Percentiles rank a stretch among this genome's conserved stretches.
Evolutionary conservation across 441 rosid genomes (phyloP).

Genomic region (Syzygium syzygioides): DNA sequence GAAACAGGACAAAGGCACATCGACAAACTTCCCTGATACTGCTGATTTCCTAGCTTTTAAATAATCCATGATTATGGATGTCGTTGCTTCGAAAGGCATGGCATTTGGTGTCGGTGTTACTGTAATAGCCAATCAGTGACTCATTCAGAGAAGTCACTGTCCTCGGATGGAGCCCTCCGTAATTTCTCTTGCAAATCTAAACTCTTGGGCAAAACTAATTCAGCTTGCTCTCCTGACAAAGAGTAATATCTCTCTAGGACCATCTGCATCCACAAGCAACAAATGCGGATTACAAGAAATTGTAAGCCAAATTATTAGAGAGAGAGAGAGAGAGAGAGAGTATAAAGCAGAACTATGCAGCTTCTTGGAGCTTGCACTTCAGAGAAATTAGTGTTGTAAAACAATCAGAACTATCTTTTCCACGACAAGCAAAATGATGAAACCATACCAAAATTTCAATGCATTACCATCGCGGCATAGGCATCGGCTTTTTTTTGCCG

Average conservation of each 20-base stretch:
- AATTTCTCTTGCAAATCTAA: conserved; percentile 66
- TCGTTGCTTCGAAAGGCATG: neutral
- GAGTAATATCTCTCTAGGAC: conserved; percentile 73
- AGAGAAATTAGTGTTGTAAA: neutral
- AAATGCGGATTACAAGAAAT: neutral
- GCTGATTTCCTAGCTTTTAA: neutral
- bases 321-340: neutral
- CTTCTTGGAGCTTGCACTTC: neutral
- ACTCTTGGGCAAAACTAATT: conserved; percentile 73
- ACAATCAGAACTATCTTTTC: neutral
- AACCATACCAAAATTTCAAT: neutral
- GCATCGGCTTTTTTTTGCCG: conserved; percentile 58
- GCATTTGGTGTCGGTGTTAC: neutral
- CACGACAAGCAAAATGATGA: neutral
- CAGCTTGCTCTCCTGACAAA: conserved; percentile 42
- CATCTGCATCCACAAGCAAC: conserved; percentile 37
- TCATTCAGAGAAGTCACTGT: conserved; percentile 42
- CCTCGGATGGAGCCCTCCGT: conserved; percentile 38
- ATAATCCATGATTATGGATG: neutral
- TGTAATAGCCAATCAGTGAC: conserved; percentile 1
- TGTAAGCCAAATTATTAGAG: neutral
- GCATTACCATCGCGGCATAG: conserved; percentile 74
- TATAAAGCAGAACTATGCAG: neutral
- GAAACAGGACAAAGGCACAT: neutral
- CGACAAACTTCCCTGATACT: neutral